Conservation (phyloP, 2,329 filamentous ascomycete species). For the Cordyceps javanica region DNA sequence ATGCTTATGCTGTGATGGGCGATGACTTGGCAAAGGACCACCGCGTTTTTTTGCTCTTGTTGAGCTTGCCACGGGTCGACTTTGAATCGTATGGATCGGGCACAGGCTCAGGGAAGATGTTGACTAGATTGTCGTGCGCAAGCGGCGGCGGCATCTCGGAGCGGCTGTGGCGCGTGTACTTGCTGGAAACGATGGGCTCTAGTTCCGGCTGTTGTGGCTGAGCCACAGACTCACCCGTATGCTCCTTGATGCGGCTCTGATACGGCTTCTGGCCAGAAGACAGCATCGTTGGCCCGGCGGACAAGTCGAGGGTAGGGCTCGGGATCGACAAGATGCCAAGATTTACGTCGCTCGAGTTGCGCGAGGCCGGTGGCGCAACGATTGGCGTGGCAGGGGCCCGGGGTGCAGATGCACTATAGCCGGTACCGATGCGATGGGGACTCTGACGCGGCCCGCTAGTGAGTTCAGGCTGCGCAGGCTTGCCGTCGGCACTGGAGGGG, state of each 20-base stretch:
- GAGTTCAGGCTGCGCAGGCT: background rate
- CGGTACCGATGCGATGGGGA: background rate
- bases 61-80: background rate
- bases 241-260: conserved; percentile 15
- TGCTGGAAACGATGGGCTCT: conserved; percentile 24
- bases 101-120: conserved; percentile 14
- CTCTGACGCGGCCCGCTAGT: background rate
- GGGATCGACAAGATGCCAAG: background rate
- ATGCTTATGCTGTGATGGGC: conserved; percentile 22
- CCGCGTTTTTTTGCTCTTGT: conserved; percentile 24
- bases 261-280: background rate
- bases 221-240: background rate
- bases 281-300: background rate
- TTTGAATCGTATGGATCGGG: conserved; percentile 1
- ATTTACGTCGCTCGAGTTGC: background rate
- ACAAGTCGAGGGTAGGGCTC: background rate
- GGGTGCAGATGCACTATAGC: background rate
- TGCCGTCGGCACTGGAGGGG: background rate
- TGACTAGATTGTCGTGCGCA: conserved; percentile 8
- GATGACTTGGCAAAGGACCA: conserved; percentile 24
- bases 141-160: conserved; percentile 9
- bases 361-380: background rate
- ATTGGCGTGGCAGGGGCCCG: background rate
- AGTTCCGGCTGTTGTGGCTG: conserved; percentile 21
- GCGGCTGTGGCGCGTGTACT: conserved; percentile 1